phyloP scores from a whole-genome alignment of 352 stramenopile genomes.

The Elongisporangium senticosum region DNA sequence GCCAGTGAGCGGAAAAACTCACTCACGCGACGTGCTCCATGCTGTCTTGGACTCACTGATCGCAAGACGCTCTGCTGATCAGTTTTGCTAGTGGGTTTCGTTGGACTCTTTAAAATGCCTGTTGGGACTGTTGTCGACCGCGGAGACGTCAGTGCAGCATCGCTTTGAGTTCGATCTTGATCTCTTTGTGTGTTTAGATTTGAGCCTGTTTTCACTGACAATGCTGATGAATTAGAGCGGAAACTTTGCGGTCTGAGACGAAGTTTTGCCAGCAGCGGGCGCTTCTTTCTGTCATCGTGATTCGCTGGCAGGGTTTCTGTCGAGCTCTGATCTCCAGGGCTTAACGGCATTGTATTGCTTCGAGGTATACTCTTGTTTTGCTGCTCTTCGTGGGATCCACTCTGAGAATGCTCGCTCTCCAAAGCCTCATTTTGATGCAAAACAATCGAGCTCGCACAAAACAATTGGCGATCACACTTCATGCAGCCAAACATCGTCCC shows the following conservation, averaged over 20 bases:
- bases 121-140: not conserved
- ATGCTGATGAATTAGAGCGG: constrained; percentile 5
- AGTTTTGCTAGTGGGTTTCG: not conserved
- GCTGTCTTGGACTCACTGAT: not conserved
- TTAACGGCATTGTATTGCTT: not conserved
- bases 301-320: not conserved
- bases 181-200: not conserved
- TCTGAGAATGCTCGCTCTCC: not conserved
- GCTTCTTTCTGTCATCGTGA: constrained; percentile 15
- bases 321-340: not conserved
- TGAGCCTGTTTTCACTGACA: not conserved
- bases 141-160: not conserved
- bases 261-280: constrained; percentile 46
- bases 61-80: not conserved
- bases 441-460: constrained; percentile 59
- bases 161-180: not conserved
- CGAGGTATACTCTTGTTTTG: not conserved
- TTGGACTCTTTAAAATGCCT: not conserved
- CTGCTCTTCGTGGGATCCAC: not conserved
- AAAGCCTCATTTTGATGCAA: constrained; percentile 6
- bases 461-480: constrained; percentile 48
- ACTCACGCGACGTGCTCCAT: constrained; percentile 1
- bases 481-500: constrained; percentile 62
- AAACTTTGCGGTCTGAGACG: constrained; percentile 44
- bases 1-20: constrained; percentile 36